These are phyloP conservation scores for Colletotrichum coccodes DNA, from an alignment of 2,329 filamentous ascomycete species.

Conservation along the genomic window DNA sequence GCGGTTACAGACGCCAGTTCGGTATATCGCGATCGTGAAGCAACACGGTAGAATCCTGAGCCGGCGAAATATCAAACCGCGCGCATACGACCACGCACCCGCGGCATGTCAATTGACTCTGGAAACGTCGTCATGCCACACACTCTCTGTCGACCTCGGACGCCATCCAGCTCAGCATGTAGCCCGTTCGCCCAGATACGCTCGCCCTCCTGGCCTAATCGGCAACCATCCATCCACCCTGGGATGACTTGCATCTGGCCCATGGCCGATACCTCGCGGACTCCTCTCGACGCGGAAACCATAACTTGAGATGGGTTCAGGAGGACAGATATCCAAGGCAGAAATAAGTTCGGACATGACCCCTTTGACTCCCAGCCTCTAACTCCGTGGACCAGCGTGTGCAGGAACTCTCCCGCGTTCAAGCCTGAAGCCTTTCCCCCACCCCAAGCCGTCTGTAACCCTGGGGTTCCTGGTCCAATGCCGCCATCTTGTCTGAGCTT, in stretches of 20 bases:
- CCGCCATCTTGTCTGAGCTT: background rate
- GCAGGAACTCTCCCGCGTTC: slow-evolving; percentile 16
- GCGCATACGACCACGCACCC: background rate
- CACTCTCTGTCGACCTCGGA: background rate
- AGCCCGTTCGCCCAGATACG: background rate
- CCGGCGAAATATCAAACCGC: background rate
- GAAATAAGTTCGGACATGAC: background rate
- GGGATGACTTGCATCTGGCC: background rate
- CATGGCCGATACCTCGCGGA: background rate
- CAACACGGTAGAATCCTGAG: slow-evolving; percentile 3
- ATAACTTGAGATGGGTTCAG: slow-evolving; percentile 15
- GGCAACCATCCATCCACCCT: too few species aligned
- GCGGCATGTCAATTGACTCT: slow-evolving; percentile 7
- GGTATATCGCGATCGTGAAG: background rate
- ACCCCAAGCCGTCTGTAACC: background rate
- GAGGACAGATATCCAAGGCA: background rate
- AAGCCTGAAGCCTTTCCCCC: too few species aligned
- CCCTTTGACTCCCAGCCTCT: background rate
- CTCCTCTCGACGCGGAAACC: background rate
- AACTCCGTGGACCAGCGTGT: slow-evolving; percentile 5
- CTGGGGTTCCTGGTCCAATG: background rate
- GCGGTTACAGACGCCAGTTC: background rate
- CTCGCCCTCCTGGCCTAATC: background rate
- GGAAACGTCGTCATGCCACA: background rate
- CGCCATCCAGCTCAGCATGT: background rate